Conservation (phyloP, 2,329 filamentous ascomycete species). For the Raffaelea arxii region DNA sequence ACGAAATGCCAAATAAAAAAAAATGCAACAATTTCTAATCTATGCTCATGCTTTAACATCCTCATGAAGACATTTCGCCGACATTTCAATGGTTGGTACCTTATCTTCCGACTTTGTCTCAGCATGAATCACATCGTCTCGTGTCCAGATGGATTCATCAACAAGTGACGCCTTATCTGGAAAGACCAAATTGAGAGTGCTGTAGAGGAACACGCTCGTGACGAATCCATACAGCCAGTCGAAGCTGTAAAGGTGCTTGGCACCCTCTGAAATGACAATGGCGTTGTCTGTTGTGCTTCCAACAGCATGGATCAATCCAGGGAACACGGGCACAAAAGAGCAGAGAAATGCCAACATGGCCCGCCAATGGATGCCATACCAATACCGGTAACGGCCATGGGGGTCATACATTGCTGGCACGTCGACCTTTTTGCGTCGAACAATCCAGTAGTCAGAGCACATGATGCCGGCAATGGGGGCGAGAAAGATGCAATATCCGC, state of each 20-base stretch:
- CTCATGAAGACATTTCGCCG: too few species aligned
- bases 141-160: background rate
- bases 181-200: conserved; percentile 6
- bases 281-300: conserved; percentile 2
- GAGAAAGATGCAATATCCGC: conserved; percentile 13
- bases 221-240: conserved; percentile 15
- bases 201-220: conserved; percentile 6
- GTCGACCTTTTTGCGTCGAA: conserved; percentile 23
- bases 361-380: conserved; percentile 13
- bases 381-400: conserved; percentile 23
- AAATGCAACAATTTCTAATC: too few species aligned
- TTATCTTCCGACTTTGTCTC: too few species aligned
- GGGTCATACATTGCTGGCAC: conserved; percentile 26
- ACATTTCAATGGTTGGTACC: too few species aligned
- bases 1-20: too few species aligned
- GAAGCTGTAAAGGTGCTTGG: conserved; percentile 15
- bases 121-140: too few species aligned
- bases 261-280: conserved; percentile 8
- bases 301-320: conserved; percentile 7
- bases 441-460: conserved; percentile 27
- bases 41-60: too few species aligned
- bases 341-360: conserved; percentile 5
- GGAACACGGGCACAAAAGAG: conserved; percentile 6
- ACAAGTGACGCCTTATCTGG: background rate
- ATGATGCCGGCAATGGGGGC: conserved; percentile 20